phyloP scores from a whole-genome alignment of 2,329 filamentous ascomycete species.

The Dactylella cylindrospora region DNA sequence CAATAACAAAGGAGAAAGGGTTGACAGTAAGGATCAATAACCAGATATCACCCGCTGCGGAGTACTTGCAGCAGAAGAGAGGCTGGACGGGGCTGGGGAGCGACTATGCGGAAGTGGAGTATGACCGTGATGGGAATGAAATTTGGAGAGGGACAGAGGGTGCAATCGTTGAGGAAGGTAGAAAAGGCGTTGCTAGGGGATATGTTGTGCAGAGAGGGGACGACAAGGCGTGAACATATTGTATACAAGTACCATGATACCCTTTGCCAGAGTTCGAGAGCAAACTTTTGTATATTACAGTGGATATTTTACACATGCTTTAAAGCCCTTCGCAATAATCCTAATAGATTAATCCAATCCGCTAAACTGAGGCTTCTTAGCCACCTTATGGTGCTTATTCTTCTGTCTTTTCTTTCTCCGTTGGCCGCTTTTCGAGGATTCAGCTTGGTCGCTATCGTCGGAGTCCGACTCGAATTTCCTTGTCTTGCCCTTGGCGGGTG shows the following conservation, averaged over 20 bases:
- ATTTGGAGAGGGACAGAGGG: slow-evolving; percentile 55
- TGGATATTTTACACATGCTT: too few relatives aligned
- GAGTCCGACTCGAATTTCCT: slow-evolving; percentile 33
- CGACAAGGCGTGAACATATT: slow-evolving; percentile 48
- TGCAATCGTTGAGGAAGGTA: slow-evolving; percentile 77
- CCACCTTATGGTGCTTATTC: slow-evolving; percentile 20
- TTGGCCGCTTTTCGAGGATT: slow-evolving; percentile 30
- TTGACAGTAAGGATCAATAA: slow-evolving; percentile 81
- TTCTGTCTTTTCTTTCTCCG: slow-evolving; percentile 32
- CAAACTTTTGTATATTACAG: too few relatives aligned
- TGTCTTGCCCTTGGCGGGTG: slow-evolving; percentile 16
- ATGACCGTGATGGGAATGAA: slow-evolving; percentile 62
- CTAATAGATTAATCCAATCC: slow-evolving; percentile 37
- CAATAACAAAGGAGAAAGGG: slow-evolving; percentile 60
- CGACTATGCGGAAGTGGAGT: slow-evolving; percentile 67
- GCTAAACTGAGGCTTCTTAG: slow-evolving; percentile 19
- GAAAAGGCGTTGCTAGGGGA: slow-evolving; percentile 82
- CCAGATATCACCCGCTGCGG: slow-evolving; percentile 84
- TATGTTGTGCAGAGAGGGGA: slow-evolving; percentile 71
- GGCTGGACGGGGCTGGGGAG: slow-evolving; percentile 92
- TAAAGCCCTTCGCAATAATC: too few relatives aligned
- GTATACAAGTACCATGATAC: not conserved
- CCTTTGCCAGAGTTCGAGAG: not conserved
- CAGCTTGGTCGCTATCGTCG: slow-evolving; percentile 22
- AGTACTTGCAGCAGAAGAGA: slow-evolving; percentile 76